phyloP scores from a whole-genome alignment of 129 eudicot genomes.

The Flaveria trinervia region DNA sequence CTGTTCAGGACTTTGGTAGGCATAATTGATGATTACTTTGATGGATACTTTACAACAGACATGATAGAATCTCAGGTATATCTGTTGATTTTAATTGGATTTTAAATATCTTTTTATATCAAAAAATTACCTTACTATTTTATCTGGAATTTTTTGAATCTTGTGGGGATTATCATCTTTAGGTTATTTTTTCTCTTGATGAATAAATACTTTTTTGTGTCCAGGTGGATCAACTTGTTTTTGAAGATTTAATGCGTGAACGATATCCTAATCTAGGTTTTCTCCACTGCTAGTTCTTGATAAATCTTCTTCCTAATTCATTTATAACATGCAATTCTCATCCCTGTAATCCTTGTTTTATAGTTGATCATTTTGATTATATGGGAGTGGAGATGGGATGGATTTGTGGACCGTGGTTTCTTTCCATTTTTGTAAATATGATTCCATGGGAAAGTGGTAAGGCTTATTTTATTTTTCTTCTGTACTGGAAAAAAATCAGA shows the following conservation, averaged over 20 bases:
- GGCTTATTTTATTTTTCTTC: conserved; percentile 24
- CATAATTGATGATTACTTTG: conserved; percentile 86
- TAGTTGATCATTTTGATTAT: conserved; percentile 88
- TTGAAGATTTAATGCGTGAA: conserved; percentile 94
- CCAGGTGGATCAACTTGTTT: conserved; percentile 98
- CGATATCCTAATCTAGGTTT: conserved; percentile 90
- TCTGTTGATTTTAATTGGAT: conserved; percentile 4
- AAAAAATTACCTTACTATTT: conserved; percentile 7
- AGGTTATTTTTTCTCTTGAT: conserved; percentile 16
- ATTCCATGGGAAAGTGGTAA: conserved; percentile 99
- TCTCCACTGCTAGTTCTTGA: conserved; percentile 23
- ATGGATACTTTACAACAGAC: conserved; percentile 83
- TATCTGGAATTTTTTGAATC: background rate
- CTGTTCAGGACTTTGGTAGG: conserved; percentile 93
- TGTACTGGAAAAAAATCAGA: background rate
- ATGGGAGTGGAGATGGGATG: conserved; percentile 97
- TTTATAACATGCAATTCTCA: conserved; percentile 27
- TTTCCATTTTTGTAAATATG: conserved; percentile 86
- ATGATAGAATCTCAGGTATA: conserved; percentile 93
- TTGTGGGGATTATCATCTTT: conserved; percentile 5
- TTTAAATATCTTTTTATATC: background rate
- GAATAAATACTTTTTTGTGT: conserved; percentile 9
- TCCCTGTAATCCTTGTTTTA: conserved; percentile 26
- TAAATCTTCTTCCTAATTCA: background rate
- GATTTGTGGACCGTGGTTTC: conserved; percentile 97